Evolutionary conservation across 2,329 filamentous ascomycete species (phyloP).

Genomic region (Phyllosticta capitalensis): DNA sequence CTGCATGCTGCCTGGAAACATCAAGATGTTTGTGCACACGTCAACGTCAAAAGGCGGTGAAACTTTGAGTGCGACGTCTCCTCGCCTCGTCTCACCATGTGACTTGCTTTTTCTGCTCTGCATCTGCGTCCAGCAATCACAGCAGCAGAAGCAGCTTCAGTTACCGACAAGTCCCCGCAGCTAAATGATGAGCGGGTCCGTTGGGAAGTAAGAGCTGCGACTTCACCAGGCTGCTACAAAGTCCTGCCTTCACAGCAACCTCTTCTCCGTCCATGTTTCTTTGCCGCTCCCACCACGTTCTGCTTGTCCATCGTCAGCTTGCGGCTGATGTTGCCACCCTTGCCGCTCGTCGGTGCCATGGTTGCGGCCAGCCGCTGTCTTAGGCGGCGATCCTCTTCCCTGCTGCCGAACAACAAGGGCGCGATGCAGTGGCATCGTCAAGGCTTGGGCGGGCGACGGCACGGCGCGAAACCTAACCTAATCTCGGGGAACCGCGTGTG

Average conservation of each 20-base stretch:
- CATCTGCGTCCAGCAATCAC: background rate
- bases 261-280: background rate
- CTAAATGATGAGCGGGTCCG: background rate
- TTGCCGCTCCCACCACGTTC: background rate
- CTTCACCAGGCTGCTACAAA: background rate
- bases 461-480: slow-evolving; percentile 9
- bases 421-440: background rate
- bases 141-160: background rate
- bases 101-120: background rate
- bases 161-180: background rate
- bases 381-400: slow-evolving; percentile 1
- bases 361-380: slow-evolving; percentile 8
- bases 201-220: background rate
- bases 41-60: too few species aligned
- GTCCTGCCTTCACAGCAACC: background rate
- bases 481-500: slow-evolving; percentile 6
- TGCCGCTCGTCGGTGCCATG: background rate
- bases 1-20: too few species aligned
- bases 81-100: background rate
- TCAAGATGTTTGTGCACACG: too few species aligned
- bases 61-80: background rate
- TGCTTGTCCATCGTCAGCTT: background rate
- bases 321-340: background rate
- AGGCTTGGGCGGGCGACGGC: slow-evolving; percentile 1
- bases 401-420: background rate